Evolutionary conservation across 805 yeast genomes (phyloP), one percentile per base, ranked within the genome.

Genomic region (Ogataea saltuana): DNA sequence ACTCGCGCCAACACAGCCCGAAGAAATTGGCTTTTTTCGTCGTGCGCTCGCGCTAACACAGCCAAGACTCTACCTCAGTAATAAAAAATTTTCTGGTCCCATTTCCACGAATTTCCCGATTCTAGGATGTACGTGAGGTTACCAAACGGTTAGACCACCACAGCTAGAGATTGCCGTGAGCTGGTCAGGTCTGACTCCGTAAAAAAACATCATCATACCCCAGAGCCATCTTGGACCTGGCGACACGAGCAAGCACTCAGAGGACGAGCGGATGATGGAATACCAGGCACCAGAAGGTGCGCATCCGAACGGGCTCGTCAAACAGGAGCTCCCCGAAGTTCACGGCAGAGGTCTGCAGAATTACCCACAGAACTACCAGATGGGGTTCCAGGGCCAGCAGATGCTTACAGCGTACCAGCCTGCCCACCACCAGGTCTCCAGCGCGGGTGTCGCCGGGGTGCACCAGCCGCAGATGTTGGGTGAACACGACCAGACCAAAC

Each of bases 81-180:
- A 15, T 22, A 18, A 31, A 42, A 42, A 42, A 21, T 42, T 42
- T 42, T 42, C 37, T 35, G 34, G 38, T 37, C 38, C 46, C 41
- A 26, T 41, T 41, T 37, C 26, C 16, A 26, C 42, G 31, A 36
- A 25, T 29, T 25, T 22, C 33, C 33, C 33, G 39, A 31, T 37
- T 35, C 32, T 30, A 25, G 36, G 39, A 34, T n/a, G n/a, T n/a
- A n/a, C n/a, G n/a, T n/a, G n/a, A n/a, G n/a, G n/a, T n/a, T n/a
- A n/a, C n/a, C n/a, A n/a, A n/a, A n/a, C n/a, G n/a, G n/a, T n/a
- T n/a, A n/a, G n/a, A n/a, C n/a, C n/a, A n/a, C n/a, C n/a, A n/a
- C n/a, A n/a, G n/a, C n/a, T n/a, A n/a, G n/a, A n/a, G n/a, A n/a
- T n/a, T n/a, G n/a, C n/a, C n/a, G n/a, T n/a, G n/a, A n/a, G n/a